Evolutionary conservation across 192 early-diverging fungal species (phyloP), one percentile per base, ranked within the genome.

Genomic region (Gigaspora rosea): DNA sequence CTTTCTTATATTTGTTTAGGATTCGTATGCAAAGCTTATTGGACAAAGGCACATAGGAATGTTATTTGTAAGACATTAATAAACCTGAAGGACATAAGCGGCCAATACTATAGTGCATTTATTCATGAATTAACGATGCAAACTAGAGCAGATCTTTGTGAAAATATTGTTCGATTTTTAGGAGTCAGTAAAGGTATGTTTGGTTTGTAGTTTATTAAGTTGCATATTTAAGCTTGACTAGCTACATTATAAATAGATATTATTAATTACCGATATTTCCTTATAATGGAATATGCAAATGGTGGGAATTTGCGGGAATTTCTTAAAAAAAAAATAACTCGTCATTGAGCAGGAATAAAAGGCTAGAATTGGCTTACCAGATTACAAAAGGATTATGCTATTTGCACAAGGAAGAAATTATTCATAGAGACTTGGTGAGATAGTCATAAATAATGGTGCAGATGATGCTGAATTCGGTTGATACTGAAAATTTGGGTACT

Each of bases 351-450:
- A 27, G 67, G 41, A 3, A 50, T 0, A 22, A 27, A 49, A 69
- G 22, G 32, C 50, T 27, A 13, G 16, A 41, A 32, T 50, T 69
- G 8, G 67, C 67, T n/a, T 50, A 15, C 1, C 36, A 46, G 12
- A 69, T 69, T 49, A 69, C 15, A 46, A 47, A 50, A 22, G 67
- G 67, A 4, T 50, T 69, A 27, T 13, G 47, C 0, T 46, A 41
- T 52, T 35, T 71, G 18, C 69, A 71, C 27, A 11, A 54, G 8
- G 27, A 71, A 15, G 11, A 71, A 3, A 71, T 71, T 33, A 32
- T 71, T 5, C 69, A 71, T 35, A 27, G 49, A 56, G 69, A 71
- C 52, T 50, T 71, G 10, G 69, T 71, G 36, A 52, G 20, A 12
- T 33, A 33, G 8, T 13, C 11, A 6, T 41, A 41, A 41, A 47